Conservation (phyloP, 2,329 filamentous ascomycete species). For the Cucurbitaria berberidis region DNA sequence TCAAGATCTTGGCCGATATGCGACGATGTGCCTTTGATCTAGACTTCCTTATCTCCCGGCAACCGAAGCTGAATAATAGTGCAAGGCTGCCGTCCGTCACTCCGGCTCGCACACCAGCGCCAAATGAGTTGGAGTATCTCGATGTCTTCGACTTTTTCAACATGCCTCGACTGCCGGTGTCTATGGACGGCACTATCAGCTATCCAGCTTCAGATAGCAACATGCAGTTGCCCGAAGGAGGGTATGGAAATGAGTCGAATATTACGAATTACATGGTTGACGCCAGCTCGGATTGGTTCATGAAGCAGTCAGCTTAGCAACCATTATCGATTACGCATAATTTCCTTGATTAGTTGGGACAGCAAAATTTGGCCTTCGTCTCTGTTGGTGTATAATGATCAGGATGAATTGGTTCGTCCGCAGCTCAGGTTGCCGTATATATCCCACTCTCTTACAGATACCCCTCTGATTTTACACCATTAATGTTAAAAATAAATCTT, state of each 20-base stretch:
- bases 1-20: conserved; percentile 91
- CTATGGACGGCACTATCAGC: conserved; percentile 38
- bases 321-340: background rate
- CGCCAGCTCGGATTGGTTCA: conserved; percentile 76
- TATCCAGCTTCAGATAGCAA: conserved; percentile 39
- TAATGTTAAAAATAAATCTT: background rate
- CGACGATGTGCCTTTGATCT: conserved; percentile 87
- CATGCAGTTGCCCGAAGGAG: conserved; percentile 33
- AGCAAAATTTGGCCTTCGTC: conserved; percentile 1
- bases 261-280: conserved; percentile 81
- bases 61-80: conserved; percentile 59
- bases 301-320: conserved; percentile 24
- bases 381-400: background rate
- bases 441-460: conserved; percentile 12
- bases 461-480: conserved; percentile 8
- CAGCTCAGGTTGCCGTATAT: conserved; percentile 3
- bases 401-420: background rate
- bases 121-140: conserved; percentile 86
- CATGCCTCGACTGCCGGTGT: conserved; percentile 71
- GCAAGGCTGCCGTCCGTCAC: conserved; percentile 53
- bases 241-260: conserved; percentile 68
- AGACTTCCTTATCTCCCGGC: conserved; percentile 85
- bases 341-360: background rate
- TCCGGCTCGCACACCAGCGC: conserved; percentile 71
- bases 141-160: conserved; percentile 97